A percentile compares a stretch with the other conserved stretches of the same genome.
phyloP scores from a whole-genome alignment of 1,284 basidiomycete species.

The Rhodotorula sp. region DNA sequence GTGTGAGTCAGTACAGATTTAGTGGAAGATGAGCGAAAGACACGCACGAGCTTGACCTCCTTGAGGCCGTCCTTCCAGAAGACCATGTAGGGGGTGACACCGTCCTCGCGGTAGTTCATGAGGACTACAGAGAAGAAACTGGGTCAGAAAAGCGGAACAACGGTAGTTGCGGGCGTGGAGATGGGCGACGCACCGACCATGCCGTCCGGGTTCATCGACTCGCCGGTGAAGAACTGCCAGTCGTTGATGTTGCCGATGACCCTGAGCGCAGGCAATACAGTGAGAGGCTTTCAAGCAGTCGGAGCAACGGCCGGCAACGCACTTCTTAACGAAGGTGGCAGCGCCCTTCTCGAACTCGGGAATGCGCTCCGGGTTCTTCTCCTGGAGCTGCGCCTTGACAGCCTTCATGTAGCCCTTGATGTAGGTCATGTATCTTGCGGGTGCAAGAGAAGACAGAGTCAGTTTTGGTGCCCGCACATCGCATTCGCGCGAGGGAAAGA shows the following conservation, averaged over 20 bases:
- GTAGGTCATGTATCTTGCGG: conserved; percentile 6
- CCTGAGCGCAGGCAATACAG: conserved; percentile 59
- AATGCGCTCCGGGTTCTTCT: conserved; percentile 67
- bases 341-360: conserved; percentile 83
- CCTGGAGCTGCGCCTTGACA: conserved; percentile 65
- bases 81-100: conserved; percentile 6
- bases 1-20: not conserved
- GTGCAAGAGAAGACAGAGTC: not conserved
- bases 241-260: conserved; percentile 86
- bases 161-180: too few relatives aligned
- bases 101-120: conserved; percentile 59
- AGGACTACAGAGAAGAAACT: conserved; percentile 56
- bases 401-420: conserved; percentile 75
- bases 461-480: not conserved
- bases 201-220: conserved; percentile 81
- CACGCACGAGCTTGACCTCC: conserved; percentile 25
- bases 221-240: conserved; percentile 85
- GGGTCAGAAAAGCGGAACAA: not conserved
- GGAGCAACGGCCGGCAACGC: not conserved
- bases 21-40: not conserved
- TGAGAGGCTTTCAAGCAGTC: not conserved
- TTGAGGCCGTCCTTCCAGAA: conserved; percentile 43
- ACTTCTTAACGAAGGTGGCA: conserved; percentile 66
- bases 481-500: not conserved
- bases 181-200: conserved; percentile 69